phyloP scores from a whole-genome alignment of 768 basidiomycete genomes.

The Leccinum incarnatum region DNA sequence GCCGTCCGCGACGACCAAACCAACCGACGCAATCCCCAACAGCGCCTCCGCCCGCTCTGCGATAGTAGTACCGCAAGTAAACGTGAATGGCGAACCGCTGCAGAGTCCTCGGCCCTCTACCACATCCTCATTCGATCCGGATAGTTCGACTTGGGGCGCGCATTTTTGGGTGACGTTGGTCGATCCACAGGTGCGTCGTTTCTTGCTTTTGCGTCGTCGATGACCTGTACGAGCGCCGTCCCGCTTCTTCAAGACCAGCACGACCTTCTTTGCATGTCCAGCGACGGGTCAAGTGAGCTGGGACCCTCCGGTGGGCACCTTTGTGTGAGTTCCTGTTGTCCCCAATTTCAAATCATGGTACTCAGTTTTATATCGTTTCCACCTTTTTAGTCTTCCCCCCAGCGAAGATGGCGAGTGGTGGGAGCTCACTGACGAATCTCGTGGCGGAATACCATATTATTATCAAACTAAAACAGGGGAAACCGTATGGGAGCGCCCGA shows the following conservation, averaged over 20 bases:
- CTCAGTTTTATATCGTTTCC: conserved; percentile 6
- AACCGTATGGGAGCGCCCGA: conserved; percentile 91
- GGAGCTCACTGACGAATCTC: conserved; percentile 84
- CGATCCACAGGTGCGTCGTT: conserved; percentile 74
- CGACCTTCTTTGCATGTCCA: conserved; percentile 89
- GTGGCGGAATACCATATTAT: conserved; percentile 86
- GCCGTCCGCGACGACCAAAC: conserved; percentile 4
- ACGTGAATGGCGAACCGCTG: conserved; percentile 34
- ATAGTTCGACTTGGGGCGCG: conserved; percentile 71
- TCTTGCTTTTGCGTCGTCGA: conserved; percentile 8
- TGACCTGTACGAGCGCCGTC: conserved; percentile 7
- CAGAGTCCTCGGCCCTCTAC: conserved; percentile 33
- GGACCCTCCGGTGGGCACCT: conserved; percentile 88
- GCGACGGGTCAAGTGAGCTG: conserved; percentile 90
- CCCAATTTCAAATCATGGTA: conserved; percentile 16
- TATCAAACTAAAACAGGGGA: conserved; percentile 91
- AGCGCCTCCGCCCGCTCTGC: conserved; percentile 9
- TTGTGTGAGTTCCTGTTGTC: conserved; percentile 57
- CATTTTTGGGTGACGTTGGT: conserved; percentile 94
- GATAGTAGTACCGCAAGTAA: conserved; percentile 34
- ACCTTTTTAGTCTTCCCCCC: conserved; percentile 66
- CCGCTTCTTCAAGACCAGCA: conserved; percentile 42
- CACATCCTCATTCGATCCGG: conserved; percentile 24
- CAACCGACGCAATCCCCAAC: conserved; percentile 8
- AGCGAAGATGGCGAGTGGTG: conserved; percentile 91